Evolutionary conservation across 768 basidiomycete species (phyloP).

Genomic region (Neoboletus magnificus): DNA sequence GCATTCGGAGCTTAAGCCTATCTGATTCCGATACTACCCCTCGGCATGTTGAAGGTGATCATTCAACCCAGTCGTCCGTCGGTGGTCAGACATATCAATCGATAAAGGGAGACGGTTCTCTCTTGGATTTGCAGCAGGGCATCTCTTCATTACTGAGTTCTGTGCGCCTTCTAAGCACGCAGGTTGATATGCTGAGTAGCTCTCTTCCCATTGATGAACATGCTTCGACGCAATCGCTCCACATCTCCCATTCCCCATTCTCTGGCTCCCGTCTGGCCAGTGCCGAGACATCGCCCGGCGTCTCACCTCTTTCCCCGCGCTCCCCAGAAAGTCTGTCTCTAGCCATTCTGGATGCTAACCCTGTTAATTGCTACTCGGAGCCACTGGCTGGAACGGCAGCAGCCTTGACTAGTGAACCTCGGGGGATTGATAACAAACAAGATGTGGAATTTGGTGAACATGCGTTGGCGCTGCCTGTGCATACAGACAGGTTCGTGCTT

Average conservation of each 20-base stretch:
- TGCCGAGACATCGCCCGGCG: neutral
- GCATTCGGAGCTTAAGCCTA: neutral
- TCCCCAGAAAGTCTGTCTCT: neutral
- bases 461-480: neutral
- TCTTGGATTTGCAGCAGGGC: neutral
- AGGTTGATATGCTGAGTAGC: neutral
- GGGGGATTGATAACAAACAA: neutral
- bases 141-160: neutral
- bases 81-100: neutral
- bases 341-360: neutral
- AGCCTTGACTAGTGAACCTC: neutral
- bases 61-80: neutral
- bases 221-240: neutral
- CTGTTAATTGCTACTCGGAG: neutral
- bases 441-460: neutral
- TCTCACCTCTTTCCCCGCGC: neutral
- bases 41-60: neutral
- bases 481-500: conserved; percentile 1
- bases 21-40: neutral
- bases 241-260: neutral
- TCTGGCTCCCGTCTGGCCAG: neutral
- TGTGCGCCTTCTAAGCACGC: neutral
- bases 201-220: neutral
- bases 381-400: neutral
- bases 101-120: neutral